Conservation (phyloP, 2,329 filamentous ascomycete species). For the Samsoniella hepiali region DNA sequence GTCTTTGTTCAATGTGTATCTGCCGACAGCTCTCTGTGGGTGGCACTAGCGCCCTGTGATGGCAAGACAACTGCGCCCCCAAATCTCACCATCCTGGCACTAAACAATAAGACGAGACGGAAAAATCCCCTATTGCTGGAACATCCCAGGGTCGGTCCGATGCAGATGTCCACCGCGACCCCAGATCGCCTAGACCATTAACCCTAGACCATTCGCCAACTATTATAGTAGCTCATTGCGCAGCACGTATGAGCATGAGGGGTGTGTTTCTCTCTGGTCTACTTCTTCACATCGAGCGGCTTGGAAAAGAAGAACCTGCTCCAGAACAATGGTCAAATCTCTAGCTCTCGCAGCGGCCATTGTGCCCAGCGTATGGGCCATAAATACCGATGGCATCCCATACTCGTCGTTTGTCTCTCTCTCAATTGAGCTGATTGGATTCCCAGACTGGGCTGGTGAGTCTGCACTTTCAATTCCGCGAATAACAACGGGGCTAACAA, state of each 20-base stretch:
- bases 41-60: not conserved
- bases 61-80: not conserved
- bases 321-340: slow-evolving; percentile 3
- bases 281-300: not conserved
- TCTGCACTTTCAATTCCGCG: not conserved
- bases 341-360: not conserved
- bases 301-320: not conserved
- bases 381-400: slow-evolving; percentile 10
- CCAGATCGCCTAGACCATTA: not conserved
- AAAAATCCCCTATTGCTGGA: slow-evolving; percentile 6
- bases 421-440: slow-evolving; percentile 24
- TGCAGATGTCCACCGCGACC: not conserved
- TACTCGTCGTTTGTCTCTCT: slow-evolving; percentile 23
- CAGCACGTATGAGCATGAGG: not conserved
- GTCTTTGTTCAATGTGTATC: not conserved
- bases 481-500: not conserved
- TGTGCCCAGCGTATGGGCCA: slow-evolving; percentile 5
- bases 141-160: not conserved
- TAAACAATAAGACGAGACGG: not conserved
- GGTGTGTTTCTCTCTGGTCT: not conserved
- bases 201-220: not conserved
- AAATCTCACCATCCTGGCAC: not conserved
- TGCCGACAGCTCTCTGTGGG: not conserved
- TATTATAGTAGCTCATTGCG: not conserved
- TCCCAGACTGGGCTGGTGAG: slow-evolving; percentile 24